Evolutionary conservation across 495 filamentous ascomycete species (phyloP), one percentile per base, ranked within the genome.

Genomic region (Mycothermus thermophilus): DNA sequence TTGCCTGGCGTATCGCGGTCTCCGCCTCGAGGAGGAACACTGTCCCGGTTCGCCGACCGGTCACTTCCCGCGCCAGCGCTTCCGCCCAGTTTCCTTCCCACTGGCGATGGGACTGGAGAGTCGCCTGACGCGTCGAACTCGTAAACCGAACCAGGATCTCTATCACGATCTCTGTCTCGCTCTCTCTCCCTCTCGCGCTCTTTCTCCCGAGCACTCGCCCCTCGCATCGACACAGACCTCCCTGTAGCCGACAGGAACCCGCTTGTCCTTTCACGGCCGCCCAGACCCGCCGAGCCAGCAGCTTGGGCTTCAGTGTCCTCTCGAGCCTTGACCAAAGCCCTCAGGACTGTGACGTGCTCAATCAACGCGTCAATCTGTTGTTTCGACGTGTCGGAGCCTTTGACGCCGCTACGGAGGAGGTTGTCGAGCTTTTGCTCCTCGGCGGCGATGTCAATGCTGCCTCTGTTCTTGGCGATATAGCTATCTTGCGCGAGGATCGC

Each of bases 61-160:
- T 57, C 56, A 29, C 64, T 54, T 44, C 71, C 37, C 1, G 64
- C 71, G 14, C 71, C 73, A 22, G 67, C 73, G 49, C 77, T 74
- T 23, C 75, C 60, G 1, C 62, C 62, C 19, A 62, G 49, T 34
- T 63, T 65, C 21, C 60, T 45, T 21, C 62, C 55, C 10, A 63
- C 67, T 11, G 74, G 70, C 8, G 77, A 80, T 4, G 76, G 73
- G n/a, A 69, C 67, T 2, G 77, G 73, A 1, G 81, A 84, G 43
- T 84, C 80, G 12, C 67, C 71, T 6, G 74, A 67, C 16, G 72
- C 73, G 46, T 84, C 78, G 41, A 77, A 72, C 12, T 85, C 81
- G 46, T 75, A 72, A 36, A 78, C 66, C 34, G 67, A 66, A 20
- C 34, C 29, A 1, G 63, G 55, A 36, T 80, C 78, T 32, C 51